phyloP scores from a whole-genome alignment of 1,284 basidiomycete genomes.

The Rhodotorula sp. region DNA sequence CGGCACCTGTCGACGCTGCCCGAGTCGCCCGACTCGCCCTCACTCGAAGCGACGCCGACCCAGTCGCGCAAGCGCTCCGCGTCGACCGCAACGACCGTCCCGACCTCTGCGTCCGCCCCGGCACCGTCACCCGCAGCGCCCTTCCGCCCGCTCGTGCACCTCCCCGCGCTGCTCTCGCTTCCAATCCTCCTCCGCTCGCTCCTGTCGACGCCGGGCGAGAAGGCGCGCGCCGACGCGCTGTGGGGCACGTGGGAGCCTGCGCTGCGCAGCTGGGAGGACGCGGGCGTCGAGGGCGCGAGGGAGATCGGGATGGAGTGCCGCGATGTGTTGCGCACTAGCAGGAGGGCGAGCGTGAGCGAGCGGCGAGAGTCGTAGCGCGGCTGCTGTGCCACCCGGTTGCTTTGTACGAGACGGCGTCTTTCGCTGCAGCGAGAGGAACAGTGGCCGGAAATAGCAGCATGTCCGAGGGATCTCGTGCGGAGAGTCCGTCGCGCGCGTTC shows the following conservation, averaged over 20 bases:
- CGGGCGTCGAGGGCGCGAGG: constrained; percentile 38
- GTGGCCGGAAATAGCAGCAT: no score
- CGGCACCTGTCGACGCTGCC: neutral
- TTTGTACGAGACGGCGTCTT: no score
- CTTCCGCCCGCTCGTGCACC: constrained; percentile 38
- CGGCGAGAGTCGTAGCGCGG: neutral
- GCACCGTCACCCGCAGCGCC: neutral
- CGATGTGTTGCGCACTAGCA: constrained; percentile 30
- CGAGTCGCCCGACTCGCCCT: constrained; percentile 6
- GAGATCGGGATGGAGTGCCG: constrained; percentile 44
- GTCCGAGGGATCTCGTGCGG: no score
- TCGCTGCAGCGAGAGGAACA: no score
- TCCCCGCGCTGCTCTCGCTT: constrained; percentile 35
- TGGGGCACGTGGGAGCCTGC: constrained; percentile 46
- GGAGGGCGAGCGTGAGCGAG: constrained; percentile 18
- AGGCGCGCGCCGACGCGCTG: constrained; percentile 20
- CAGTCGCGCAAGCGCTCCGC: neutral
- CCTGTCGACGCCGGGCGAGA: neutral
- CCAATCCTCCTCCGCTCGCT: constrained; percentile 29
- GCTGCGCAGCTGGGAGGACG: constrained; percentile 42
- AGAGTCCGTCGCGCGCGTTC: no score
- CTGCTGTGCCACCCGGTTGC: no score
- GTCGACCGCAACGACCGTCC: neutral
- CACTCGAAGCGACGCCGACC: neutral
- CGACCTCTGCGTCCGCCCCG: neutral